Conservation (phyloP, 1,284 basidiomycete genomes). For the Boletellus deceptivus region DNA sequence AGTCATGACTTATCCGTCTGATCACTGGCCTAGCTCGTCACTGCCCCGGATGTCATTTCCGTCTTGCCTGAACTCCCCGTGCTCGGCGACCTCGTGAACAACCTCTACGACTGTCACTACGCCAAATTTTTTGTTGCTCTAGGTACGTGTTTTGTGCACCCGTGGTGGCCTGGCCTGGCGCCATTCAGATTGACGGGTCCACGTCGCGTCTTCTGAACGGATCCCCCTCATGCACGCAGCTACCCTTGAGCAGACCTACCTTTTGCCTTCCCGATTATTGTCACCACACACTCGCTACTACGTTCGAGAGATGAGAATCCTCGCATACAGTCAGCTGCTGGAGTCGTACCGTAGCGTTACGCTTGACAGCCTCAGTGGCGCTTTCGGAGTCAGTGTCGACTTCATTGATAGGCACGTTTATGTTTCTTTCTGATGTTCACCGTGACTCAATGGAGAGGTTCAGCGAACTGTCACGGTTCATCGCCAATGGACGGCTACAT, state of each 20-base stretch:
- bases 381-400: constrained; percentile 88
- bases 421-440: neutral
- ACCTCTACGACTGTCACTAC: constrained; percentile 91
- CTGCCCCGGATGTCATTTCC: constrained; percentile 70
- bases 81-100: constrained; percentile 69
- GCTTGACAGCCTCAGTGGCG: constrained; percentile 80
- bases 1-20: neutral
- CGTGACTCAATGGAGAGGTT: neutral
- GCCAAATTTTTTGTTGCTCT: constrained; percentile 92
- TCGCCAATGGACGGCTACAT: constrained; percentile 85
- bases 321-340: constrained; percentile 89
- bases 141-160: constrained; percentile 42
- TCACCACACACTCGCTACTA: constrained; percentile 89
- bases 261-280: constrained; percentile 84
- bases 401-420: constrained; percentile 81
- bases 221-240: constrained; percentile 42
- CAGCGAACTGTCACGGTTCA: constrained; percentile 93
- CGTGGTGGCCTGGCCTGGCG: neutral
- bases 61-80: constrained; percentile 69
- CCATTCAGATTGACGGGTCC: constrained; percentile 10
- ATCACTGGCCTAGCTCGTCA: constrained; percentile 50
- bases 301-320: constrained; percentile 94
- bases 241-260: constrained; percentile 83
- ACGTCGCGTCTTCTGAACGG: no score
- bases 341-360: constrained; percentile 92